phyloP scores from a whole-genome alignment of 352 stramenopile species.

The Globisporangium heterothallicum region DNA sequence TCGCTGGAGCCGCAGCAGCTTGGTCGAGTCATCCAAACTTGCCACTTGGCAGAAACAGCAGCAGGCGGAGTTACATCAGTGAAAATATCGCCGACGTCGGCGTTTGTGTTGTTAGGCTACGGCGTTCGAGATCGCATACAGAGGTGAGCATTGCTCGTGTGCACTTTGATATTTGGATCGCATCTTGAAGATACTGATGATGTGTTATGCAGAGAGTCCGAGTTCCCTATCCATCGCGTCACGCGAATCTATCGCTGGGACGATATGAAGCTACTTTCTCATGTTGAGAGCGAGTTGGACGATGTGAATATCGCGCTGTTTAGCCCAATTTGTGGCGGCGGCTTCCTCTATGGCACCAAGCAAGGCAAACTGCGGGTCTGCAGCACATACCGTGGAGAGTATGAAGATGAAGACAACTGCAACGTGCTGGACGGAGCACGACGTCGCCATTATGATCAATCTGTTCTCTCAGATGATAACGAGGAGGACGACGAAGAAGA shows the following conservation, averaged over 20 bases:
- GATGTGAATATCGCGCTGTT: conserved; percentile 99
- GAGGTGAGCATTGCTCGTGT: conserved; percentile 35
- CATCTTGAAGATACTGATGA: neutral
- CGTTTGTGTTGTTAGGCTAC: conserved; percentile 83
- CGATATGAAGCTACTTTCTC: conserved; percentile 83
- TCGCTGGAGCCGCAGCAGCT: conserved; percentile 76
- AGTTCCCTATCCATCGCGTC: conserved; percentile 81
- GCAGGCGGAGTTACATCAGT: conserved; percentile 85
- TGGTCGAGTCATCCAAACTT: conserved; percentile 76
- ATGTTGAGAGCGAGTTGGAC: conserved; percentile 88
- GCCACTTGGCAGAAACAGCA: conserved; percentile 69
- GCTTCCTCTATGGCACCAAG: conserved; percentile 98
- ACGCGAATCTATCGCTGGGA: conserved; percentile 87
- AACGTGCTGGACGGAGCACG: conserved; percentile 69
- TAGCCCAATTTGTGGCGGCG: conserved; percentile 93
- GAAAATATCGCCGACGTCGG: conserved; percentile 85
- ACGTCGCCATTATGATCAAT: conserved; percentile 58
- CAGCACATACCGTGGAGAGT: conserved; percentile 67
- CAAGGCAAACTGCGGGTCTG: conserved; percentile 92
- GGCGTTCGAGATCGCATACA: conserved; percentile 81
- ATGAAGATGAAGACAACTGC: conserved; percentile 74
- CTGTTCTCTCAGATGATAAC: conserved; percentile 41
- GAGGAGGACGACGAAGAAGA: conserved; percentile 50
- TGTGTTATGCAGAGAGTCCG: conserved; percentile 43
- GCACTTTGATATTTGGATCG: neutral